Evolutionary conservation across 2,329 filamentous ascomycete species (phyloP).

Genomic region (Ascochyta viciae-villosae): DNA sequence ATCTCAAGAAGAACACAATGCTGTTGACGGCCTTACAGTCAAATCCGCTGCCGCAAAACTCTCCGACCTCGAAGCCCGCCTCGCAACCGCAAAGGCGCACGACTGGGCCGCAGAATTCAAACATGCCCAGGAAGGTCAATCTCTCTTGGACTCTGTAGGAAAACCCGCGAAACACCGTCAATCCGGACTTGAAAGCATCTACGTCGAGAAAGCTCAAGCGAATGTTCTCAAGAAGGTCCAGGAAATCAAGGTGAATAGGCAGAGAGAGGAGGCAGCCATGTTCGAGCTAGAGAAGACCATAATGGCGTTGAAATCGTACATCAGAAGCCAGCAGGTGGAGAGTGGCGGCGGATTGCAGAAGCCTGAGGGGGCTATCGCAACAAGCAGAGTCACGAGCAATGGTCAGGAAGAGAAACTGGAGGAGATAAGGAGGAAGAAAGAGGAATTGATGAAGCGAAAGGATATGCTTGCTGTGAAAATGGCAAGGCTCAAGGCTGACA

Average conservation of each 20-base stretch:
- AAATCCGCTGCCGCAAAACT: neutral
- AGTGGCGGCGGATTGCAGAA: too few relatives aligned
- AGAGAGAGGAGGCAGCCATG: neutral
- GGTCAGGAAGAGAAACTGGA: neutral
- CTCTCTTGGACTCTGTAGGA: neutral
- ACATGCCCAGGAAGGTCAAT: neutral
- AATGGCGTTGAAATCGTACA: neutral
- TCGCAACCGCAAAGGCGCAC: neutral
- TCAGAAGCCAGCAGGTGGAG: neutral
- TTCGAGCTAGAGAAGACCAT: neutral
- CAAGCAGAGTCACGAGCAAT: neutral
- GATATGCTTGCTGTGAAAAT: slow-evolving; percentile 1
- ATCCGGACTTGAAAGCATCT: neutral
- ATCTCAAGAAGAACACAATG: neutral
- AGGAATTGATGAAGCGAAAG: neutral
- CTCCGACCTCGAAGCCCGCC: neutral
- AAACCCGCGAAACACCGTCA: neutral
- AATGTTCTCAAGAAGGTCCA: neutral
- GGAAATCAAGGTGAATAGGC: neutral
- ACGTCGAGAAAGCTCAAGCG: neutral
- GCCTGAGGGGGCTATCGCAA: neutral
- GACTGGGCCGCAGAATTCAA: neutral
- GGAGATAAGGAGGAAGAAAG: slow-evolving; percentile 1
- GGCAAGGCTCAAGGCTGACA: neutral
- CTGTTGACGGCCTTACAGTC: neutral